These are phyloP conservation scores for Eutypa lata DNA, from an alignment of 2,329 filamentous ascomycete species.

Conservation along the genomic window DNA sequence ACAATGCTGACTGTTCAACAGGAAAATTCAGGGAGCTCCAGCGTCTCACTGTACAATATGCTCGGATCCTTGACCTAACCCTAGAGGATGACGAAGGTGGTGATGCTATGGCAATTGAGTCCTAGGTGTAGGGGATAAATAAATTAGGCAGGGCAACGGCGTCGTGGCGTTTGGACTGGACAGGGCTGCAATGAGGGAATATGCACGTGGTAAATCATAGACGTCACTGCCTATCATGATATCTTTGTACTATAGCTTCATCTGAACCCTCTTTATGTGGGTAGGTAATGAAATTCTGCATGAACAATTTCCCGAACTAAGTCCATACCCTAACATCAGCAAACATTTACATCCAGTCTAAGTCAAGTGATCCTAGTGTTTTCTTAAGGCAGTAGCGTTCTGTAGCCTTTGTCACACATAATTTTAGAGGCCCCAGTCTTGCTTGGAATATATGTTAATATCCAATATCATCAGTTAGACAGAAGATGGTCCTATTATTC, in stretches of 20 bases:
- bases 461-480: no score
- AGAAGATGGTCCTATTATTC: no score
- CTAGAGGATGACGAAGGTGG: constrained; percentile 43
- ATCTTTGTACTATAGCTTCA: not conserved
- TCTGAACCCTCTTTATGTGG: not conserved
- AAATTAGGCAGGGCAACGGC: not conserved
- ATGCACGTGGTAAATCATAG: not conserved
- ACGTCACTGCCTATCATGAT: not conserved
- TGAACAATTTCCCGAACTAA: not conserved
- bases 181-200: not conserved
- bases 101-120: constrained; percentile 31
- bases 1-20: constrained; percentile 41
- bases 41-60: constrained; percentile 91
- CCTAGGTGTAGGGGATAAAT: constrained; percentile 8
- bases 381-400: no score
- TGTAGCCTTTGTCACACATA: no score
- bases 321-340: not conserved
- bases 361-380: no score
- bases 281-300: not conserved
- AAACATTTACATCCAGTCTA: no score
- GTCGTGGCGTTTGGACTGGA: not conserved
- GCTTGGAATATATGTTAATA: no score
- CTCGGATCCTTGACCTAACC: constrained; percentile 69
- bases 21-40: constrained; percentile 96
- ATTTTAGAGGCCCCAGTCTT: no score